Evolutionary conservation across 208 protist species (phyloP).

Genomic region (Trypanosomatidae sp.): DNA sequence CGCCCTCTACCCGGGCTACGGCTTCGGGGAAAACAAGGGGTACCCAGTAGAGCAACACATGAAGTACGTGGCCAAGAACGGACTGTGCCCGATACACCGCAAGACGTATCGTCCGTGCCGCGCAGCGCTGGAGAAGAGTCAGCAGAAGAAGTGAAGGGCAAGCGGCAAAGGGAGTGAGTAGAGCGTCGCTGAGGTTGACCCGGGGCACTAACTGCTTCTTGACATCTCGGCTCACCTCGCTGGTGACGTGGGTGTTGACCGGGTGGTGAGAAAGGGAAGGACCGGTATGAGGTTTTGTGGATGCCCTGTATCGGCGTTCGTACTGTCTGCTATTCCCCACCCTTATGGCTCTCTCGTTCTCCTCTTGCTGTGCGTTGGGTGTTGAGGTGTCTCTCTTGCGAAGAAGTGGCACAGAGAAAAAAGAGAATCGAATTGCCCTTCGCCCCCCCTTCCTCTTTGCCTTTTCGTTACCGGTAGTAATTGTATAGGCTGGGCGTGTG

Average conservation of each 20-base stretch:
- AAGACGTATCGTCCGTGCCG: constrained; percentile 81
- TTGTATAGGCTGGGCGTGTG: neutral
- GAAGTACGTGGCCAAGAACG: constrained; percentile 61
- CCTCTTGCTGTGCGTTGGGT: neutral
- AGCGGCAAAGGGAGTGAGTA: neutral
- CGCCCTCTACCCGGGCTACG: constrained; percentile 75
- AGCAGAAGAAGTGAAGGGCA: constrained; percentile 21
- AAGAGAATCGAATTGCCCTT: neutral
- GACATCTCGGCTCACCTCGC: neutral
- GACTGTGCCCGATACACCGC: constrained; percentile 78
- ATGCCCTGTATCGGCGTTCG: neutral
- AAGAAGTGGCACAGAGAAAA: neutral
- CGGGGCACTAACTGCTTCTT: neutral
- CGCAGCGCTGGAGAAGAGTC: constrained; percentile 39
- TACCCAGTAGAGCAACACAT: constrained; percentile 91
- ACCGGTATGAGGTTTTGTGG: neutral
- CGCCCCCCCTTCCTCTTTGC: neutral
- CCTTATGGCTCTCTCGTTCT: neutral
- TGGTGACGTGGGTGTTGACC: neutral
- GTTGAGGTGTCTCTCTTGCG: neutral
- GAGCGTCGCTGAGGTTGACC: neutral
- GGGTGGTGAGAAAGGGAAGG: neutral
- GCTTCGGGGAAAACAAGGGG: constrained; percentile 82
- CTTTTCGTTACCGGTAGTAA: neutral
- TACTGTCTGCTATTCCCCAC: neutral